Conservation (phyloP, 2,329 filamentous ascomycete species). For the Fusarium sambucinum region DNA sequence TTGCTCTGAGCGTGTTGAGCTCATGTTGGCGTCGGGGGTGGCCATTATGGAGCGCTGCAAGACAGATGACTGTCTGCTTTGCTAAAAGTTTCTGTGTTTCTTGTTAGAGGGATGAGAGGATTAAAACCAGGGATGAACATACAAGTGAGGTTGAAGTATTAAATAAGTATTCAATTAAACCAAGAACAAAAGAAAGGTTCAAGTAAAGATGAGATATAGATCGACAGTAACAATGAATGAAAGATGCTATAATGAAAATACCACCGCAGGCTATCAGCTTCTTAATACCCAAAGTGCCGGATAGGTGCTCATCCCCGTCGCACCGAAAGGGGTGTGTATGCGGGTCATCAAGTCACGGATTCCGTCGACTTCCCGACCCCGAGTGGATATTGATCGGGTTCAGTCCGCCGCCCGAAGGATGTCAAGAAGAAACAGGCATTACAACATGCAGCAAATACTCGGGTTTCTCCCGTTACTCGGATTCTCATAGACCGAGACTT, state of each 20-base stretch:
- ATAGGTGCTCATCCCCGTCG: slow-evolving; percentile 15
- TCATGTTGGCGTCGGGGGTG: slow-evolving; percentile 19
- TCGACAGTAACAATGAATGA: slow-evolving; percentile 3
- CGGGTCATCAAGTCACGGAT: slow-evolving; percentile 24
- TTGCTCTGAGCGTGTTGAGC: slow-evolving; percentile 22
- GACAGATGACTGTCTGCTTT: not conserved
- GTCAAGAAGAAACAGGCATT: not conserved
- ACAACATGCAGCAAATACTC: slow-evolving; percentile 33
- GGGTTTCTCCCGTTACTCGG: slow-evolving; percentile 9
- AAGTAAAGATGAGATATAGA: slow-evolving; percentile 5
- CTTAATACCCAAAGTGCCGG: slow-evolving; percentile 31
- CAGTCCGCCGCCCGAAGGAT: slow-evolving; percentile 17
- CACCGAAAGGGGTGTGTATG: slow-evolving; percentile 23
- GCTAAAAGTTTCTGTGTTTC: not conserved
- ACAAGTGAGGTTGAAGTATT: slow-evolving; percentile 27
- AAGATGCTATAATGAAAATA: not conserved
- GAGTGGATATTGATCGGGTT: slow-evolving; percentile 16
- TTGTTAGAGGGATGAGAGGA: not conserved
- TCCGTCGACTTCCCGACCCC: slow-evolving; percentile 35
- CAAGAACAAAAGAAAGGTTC: slow-evolving; percentile 3
- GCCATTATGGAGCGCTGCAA: slow-evolving; percentile 14
- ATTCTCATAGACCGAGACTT: slow-evolving; percentile 10
- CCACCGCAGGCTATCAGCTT: slow-evolving; percentile 15
- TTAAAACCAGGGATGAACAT: not conserved
- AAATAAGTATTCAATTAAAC: slow-evolving; percentile 11